Evolutionary conservation across 192 early-diverging fungal genomes (phyloP).

Genomic region (Podila minutissima): DNA sequence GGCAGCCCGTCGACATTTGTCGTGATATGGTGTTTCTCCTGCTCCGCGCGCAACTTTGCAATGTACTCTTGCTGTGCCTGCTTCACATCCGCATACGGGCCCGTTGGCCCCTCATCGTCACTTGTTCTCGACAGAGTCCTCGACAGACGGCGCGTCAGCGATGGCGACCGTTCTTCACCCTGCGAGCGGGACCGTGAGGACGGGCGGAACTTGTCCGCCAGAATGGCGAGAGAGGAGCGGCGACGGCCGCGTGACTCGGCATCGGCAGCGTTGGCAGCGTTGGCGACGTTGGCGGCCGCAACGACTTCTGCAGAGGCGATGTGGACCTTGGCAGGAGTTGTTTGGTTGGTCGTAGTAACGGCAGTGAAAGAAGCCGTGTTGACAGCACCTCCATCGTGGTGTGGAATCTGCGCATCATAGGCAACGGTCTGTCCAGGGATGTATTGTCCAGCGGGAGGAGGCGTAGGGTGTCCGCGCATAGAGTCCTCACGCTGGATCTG

Average conservation of each 20-base stretch:
- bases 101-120: not conserved
- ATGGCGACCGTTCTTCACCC: not conserved
- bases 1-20: conserved; percentile 8
- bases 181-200: conserved; percentile 9
- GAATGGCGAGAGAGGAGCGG: conserved; percentile 15
- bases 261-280: conserved; percentile 3
- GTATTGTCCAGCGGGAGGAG: not conserved
- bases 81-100: conserved; percentile 20
- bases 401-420: not conserved
- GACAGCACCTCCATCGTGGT: not conserved
- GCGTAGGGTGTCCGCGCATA: not conserved
- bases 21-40: conserved; percentile 9
- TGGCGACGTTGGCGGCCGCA: conserved; percentile 11
- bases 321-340: conserved; percentile 3
- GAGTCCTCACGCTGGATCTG: not conserved
- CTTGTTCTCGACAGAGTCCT: conserved; percentile 9
- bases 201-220: conserved; percentile 12
- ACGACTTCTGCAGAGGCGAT: conserved; percentile 8
- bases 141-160: conserved; percentile 13
- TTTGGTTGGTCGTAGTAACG: not conserved
- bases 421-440: not conserved
- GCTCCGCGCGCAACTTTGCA: conserved; percentile 9
- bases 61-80: conserved; percentile 12
- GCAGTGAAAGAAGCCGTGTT: not conserved
- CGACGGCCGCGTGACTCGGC: conserved; percentile 1